Base-by-base conservation (phyloP, 2,329 filamentous ascomycete genomes). In the Neodidymelliopsis sp. region DNA sequence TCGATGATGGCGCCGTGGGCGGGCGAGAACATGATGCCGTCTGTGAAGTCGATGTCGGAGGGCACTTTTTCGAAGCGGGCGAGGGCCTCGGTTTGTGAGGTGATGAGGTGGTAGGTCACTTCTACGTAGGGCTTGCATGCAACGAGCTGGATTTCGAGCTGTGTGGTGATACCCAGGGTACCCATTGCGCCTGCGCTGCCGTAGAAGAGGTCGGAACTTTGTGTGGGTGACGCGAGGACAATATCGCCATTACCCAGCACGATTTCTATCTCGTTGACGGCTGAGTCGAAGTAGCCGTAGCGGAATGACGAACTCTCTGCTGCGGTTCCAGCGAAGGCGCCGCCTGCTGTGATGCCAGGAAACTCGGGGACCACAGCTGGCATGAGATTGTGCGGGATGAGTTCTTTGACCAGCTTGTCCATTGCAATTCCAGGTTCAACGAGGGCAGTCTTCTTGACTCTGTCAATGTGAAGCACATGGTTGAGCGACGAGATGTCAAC, bases 351-450 rank as follows among this genome's bases (percentile, higher is more conserved):
- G 52, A 87, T 87, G 0, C 83, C 83, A 80, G 0, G 84, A 82
- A 50, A 88, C 54, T 87, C 85, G 79, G 86, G 86, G 4, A 88
- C 83, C 0, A 88, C 83, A 37, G 36, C 1, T 88, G 46, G 36
- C 1, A 88, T 70, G 0, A 88, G 72, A 0, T 80, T 79, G 34
- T 81, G 61, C 6, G 72, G 67, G 33, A 84, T 58, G 0, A 83
- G 83, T 1, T 77, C 80, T 44, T 79, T 75, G 0, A 87, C 77
- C 0, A 88, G 73, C 0, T 72, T 69, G 44, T 86, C 84, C 84
- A 88, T 87, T 0, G 83, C 75, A 2, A 87, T 84, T 51, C 87
- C 87, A 0, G 84, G 83, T 60, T 88, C 84, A 1, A 86, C 84
- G 0, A 82, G 58, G 35, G 73, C 75, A 20, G 72, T 77, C 36